Conservation (phyloP, 2,329 filamentous ascomycete species). For the Nigrograna mackinnonii region DNA sequence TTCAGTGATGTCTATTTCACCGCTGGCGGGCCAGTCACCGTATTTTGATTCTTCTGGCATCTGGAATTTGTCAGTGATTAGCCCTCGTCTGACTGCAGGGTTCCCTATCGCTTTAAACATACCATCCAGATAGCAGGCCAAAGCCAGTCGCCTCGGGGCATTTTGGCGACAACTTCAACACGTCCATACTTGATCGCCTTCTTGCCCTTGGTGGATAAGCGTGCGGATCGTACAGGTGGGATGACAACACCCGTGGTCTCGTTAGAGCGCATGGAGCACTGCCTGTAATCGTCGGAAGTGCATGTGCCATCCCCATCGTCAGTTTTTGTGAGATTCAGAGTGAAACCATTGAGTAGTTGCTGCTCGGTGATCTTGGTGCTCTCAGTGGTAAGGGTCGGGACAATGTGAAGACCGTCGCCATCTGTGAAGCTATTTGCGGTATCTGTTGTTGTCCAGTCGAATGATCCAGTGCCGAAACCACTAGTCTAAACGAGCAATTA, state of each 20-base stretch:
- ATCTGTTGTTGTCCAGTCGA: constrained; percentile 72
- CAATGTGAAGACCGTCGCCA: constrained; percentile 71
- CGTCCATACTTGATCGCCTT: constrained; percentile 78
- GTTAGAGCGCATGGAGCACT: constrained; percentile 75
- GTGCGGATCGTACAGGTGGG: constrained; percentile 76
- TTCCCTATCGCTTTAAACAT: too few relatives aligned
- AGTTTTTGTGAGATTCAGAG: constrained; percentile 27
- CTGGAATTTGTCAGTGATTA: constrained; percentile 43
- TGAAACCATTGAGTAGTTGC: constrained; percentile 61
- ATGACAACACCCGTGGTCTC: constrained; percentile 76
- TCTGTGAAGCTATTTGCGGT: constrained; percentile 75
- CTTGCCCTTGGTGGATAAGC: constrained; percentile 74
- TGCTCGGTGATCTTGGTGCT: constrained; percentile 66
- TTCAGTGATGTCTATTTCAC: constrained; percentile 84
- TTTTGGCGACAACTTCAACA: constrained; percentile 76
- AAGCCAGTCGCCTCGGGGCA: constrained; percentile 81
- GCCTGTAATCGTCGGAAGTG: constrained; percentile 61
- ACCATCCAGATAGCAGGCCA: constrained; percentile 96
- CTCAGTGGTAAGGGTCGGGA: constrained; percentile 70
- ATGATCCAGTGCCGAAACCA: constrained; percentile 71
- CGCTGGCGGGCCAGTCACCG: constrained; percentile 76
- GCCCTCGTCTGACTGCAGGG: background rate
- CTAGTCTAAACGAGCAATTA: constrained; percentile 48
- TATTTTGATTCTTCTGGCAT: constrained; percentile 74
- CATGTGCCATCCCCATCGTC: constrained; percentile 63